Conservation (phyloP, 352 stramenopile genomes). For the Pythium folliculosum region DNA sequence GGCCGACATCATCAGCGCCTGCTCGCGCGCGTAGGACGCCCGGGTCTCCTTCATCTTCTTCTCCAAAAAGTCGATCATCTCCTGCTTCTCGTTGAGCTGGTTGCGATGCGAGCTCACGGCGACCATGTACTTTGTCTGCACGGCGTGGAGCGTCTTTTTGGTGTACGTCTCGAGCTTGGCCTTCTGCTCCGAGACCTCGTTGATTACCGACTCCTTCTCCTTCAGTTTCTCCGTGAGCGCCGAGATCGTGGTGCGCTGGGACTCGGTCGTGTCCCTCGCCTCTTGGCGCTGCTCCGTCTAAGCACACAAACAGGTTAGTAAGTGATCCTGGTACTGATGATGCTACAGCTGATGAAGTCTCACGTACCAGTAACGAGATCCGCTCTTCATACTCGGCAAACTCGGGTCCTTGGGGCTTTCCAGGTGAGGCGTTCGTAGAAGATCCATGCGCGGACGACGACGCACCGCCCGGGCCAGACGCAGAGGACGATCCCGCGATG, state of each 20-base stretch:
- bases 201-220: constrained; percentile 88
- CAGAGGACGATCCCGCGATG: neutral
- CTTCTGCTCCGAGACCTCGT: constrained; percentile 83
- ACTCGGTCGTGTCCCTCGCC: constrained; percentile 70
- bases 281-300: constrained; percentile 31
- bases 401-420: constrained; percentile 33
- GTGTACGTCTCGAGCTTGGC: constrained; percentile 91
- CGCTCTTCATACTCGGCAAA: constrained; percentile 76
- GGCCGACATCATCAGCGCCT: constrained; percentile 87
- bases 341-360: neutral
- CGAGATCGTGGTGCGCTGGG: constrained; percentile 72
- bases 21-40: constrained; percentile 78
- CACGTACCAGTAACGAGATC: constrained; percentile 64
- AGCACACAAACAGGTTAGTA: constrained; percentile 4
- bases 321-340: neutral
- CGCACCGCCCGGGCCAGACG: neutral
- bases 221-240: constrained; percentile 87
- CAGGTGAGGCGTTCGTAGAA: constrained; percentile 5
- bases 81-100: constrained; percentile 86
- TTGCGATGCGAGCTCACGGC: constrained; percentile 87
- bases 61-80: constrained; percentile 82
- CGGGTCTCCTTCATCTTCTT: constrained; percentile 87
- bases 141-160: constrained; percentile 89
- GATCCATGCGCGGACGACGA: constrained; percentile 1
- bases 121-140: constrained; percentile 92